Evolutionary conservation across 345 rosid genomes (phyloP), one percentile per base, ranked within the genome.

Genomic region (Stellera chamaejasme): DNA sequence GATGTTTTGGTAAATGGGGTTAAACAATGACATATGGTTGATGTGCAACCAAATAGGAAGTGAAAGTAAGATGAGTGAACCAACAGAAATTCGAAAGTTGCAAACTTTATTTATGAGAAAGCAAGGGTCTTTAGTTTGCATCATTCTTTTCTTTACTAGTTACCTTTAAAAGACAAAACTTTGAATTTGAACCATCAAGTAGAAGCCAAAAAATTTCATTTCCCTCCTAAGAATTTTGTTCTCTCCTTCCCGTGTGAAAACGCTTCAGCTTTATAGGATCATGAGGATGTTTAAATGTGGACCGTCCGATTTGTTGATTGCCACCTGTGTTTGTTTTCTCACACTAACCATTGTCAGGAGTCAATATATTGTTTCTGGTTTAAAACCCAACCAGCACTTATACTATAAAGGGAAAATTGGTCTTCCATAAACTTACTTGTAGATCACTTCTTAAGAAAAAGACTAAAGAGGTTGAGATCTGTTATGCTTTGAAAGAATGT

Each of bases 171-270:
- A 39, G 62, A 47, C 39, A 50, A 13, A 45, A 55, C 49, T 69
- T 86, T 72, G 82, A 80, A 78, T 68, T 77, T 56, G 74, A 74
- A 80, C 48, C 54, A 66, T 63, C 58, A 59, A 65, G 42, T 54
- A 12, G 3, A 32, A 52, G 54, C 44, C 39, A 45, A 19, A 57
- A 19, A 41, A 60, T 45, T 63, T 50, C 69, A 48, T 72, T 70
- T 74, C 78, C 83, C 77, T 76, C 78, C 75, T 16, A 48, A 48
- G 42, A 62, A 36, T 49, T 16, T 65, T 48, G 50, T 23, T 50
- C 54, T 50, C 49, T 19, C 16, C 16, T 60, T 60, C 57, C 59
- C 43, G 47, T 58, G 63, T 69, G 48, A 59, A 46, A 58, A 41
- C 42, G 45, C 56, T 51, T 55, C 55, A 54, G 53, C 63, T 65